Evolutionary conservation across 1,284 basidiomycete species (phyloP).

Genomic region (Leccinum olivaceoglutinosum): DNA sequence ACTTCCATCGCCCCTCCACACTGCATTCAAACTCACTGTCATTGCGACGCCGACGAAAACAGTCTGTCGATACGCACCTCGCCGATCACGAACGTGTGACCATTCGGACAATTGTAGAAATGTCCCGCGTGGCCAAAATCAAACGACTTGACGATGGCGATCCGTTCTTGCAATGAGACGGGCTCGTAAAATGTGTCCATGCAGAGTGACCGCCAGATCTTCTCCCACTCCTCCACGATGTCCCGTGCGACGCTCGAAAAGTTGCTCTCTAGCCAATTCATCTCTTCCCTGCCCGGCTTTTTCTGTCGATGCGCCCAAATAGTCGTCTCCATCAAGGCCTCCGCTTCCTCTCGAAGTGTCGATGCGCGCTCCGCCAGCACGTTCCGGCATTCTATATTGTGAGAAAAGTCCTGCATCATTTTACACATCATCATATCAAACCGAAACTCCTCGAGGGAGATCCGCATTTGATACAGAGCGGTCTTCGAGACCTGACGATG

Average conservation of each 20-base stretch:
- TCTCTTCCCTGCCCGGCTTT: conserved; percentile 22
- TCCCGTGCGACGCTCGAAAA: conserved; percentile 28
- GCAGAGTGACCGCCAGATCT: conserved; percentile 29
- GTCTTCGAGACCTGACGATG: conserved; percentile 36
- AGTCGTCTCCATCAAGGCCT: conserved; percentile 9
- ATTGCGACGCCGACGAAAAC: not conserved
- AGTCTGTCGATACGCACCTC: conserved; percentile 29
- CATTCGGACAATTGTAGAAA: conserved; percentile 42
- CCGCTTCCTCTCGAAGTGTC: not conserved
- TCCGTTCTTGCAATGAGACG: conserved; percentile 39
- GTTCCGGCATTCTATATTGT: not conserved
- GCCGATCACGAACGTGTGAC: conserved; percentile 44
- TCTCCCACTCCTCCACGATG: conserved; percentile 35
- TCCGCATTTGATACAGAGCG: conserved; percentile 33
- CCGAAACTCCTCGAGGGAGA: conserved; percentile 32
- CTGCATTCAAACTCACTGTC: conserved; percentile 26
- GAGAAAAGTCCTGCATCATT: conserved; percentile 2
- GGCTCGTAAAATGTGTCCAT: conserved; percentile 36
- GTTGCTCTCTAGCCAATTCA: conserved; percentile 34
- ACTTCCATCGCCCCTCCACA: conserved; percentile 49
- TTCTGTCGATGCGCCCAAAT: conserved; percentile 13
- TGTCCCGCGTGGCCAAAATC: conserved; percentile 41
- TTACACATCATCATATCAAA: conserved; percentile 28
- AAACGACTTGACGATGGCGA: conserved; percentile 39
- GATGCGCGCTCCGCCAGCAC: conserved; percentile 11